Conservation (phyloP, 164 flowering plant species). For the Santalum album region DNA sequence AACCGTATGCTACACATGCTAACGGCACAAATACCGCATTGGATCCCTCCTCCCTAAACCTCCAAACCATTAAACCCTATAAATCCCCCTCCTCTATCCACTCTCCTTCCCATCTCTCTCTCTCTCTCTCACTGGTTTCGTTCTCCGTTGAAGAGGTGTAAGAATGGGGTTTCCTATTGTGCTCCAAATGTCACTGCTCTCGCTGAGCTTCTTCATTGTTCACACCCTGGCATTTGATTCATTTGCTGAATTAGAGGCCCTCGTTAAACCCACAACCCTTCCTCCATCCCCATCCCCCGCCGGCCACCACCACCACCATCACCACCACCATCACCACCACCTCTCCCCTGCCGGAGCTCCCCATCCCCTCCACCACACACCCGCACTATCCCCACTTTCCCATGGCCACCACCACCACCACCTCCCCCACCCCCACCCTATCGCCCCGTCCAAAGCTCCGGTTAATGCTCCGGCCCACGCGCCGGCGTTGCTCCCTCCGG, state of each 20-base stretch:
- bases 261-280: too few relatives aligned
- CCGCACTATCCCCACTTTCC: conserved; percentile 9
- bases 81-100: too few relatives aligned
- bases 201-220: too few relatives aligned
- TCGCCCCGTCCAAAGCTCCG: too few relatives aligned
- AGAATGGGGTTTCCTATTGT: neutral
- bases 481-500: conserved; percentile 2
- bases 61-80: too few relatives aligned
- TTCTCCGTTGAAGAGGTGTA: neutral
- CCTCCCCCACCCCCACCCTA: conserved; percentile 3
- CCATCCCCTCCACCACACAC: neutral
- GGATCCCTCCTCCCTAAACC: too few relatives aligned
- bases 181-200: neutral
- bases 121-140: neutral
- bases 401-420: conserved; percentile 3
- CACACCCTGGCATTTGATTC: too few relatives aligned
- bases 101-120: neutral
- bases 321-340: conserved; percentile 8
- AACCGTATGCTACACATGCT: too few relatives aligned
- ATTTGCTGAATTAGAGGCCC: too few relatives aligned
- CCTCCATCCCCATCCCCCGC: too few relatives aligned
- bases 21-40: too few relatives aligned
- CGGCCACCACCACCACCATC: neutral
- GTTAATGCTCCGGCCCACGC: too few relatives aligned
- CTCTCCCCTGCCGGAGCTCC: conserved; percentile 16